Evolutionary conservation across 164 flowering plant species (phyloP).

Genomic region (Akebia trifoliata): DNA sequence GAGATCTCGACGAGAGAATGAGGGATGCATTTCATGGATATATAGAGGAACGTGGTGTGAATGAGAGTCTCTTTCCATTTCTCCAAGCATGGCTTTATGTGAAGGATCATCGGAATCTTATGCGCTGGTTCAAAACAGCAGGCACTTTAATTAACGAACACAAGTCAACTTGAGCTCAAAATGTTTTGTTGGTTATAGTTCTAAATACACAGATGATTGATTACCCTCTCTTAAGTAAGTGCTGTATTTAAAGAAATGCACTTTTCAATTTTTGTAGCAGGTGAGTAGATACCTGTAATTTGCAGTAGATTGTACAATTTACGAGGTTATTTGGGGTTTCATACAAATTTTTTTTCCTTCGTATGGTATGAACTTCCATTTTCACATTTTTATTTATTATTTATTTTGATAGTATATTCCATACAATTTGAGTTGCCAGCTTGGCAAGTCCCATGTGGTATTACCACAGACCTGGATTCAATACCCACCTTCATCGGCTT

Average conservation of each 20-base stretch:
- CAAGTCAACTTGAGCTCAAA: constrained; percentile 20
- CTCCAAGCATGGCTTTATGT: constrained; percentile 98
- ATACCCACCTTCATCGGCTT: no score
- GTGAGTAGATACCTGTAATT: background rate
- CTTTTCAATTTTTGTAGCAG: background rate
- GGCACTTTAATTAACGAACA: constrained; percentile 48
- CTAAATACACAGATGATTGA: background rate
- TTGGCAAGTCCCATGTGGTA: no score
- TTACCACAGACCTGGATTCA: no score
- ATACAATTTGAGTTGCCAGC: no score
- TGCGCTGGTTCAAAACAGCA: constrained; percentile 75
- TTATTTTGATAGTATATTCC: constrained; percentile 11
- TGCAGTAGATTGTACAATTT: background rate
- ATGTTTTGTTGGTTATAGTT: background rate
- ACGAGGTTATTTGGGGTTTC: background rate
- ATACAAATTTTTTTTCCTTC: background rate
- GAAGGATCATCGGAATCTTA: constrained; percentile 74
- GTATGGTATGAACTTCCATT: background rate
- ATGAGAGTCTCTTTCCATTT: constrained; percentile 74
- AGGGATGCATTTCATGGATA: constrained; percentile 63
- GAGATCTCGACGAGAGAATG: constrained; percentile 62
- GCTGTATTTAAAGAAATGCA: background rate
- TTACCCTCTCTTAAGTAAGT: background rate
- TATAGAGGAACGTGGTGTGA: constrained; percentile 79
- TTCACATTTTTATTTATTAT: background rate